A percentile compares a stretch with the other conserved stretches of the same genome.
Conservation (phyloP, 179 eudicot species). For the Spergularia azorica region DNA sequence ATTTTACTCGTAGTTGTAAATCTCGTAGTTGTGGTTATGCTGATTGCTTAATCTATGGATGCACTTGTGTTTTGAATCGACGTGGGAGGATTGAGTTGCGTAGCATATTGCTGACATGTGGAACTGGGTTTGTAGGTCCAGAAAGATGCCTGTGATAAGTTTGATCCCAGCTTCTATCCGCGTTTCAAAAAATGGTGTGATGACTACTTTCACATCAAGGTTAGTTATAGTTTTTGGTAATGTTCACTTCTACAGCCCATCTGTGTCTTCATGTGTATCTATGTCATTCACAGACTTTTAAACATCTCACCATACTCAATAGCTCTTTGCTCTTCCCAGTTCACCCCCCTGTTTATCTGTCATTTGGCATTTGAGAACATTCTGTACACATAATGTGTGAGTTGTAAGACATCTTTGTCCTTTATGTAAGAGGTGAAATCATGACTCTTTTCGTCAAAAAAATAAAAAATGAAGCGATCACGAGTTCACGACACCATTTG, state of each 20-base stretch:
- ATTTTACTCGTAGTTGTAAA: too few species aligned
- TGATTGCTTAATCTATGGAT: background rate
- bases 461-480: too few species aligned
- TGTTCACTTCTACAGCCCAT: background rate
- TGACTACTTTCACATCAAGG: constrained; percentile 96
- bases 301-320: background rate
- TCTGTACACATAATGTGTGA: too few species aligned
- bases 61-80: background rate
- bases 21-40: constrained; percentile 7
- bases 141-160: constrained; percentile 90
- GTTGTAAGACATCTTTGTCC: too few species aligned
- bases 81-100: background rate
- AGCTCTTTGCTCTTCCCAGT: background rate
- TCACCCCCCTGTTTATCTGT: background rate
- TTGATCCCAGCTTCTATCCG: constrained; percentile 86
- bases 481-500: too few species aligned
- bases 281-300: background rate
- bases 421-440: background rate
- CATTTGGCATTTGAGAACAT: background rate
- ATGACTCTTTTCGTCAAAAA: background rate
- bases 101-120: background rate
- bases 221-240: constrained; percentile 28
- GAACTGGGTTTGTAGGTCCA: constrained; percentile 63
- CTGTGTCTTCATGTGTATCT: background rate
- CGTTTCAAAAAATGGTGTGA: constrained; percentile 99